These are phyloP conservation scores for Solanum gandarillasii DNA, from an alignment of 257 asterid genomes.

Conservation along the genomic window DNA sequence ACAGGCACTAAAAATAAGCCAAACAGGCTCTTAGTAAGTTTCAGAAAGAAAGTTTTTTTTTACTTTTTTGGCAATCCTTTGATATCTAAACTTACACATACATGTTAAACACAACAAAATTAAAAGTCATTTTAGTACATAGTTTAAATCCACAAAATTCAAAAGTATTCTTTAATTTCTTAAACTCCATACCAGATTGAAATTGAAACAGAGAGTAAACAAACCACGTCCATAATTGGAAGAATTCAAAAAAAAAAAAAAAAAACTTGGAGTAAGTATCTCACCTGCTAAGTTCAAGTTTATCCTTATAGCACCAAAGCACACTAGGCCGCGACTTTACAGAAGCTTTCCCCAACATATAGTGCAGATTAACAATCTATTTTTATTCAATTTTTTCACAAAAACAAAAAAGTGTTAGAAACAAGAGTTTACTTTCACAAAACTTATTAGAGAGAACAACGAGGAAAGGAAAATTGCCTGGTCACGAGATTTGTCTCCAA, in stretches of 20 bases:
- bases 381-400: background rate
- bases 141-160: background rate
- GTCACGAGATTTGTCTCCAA: conserved; percentile 87
- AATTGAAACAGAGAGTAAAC: background rate
- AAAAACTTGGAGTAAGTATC: background rate
- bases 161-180: background rate
- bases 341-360: conserved; percentile 57
- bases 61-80: background rate
- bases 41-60: too few species aligned
- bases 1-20: background rate
- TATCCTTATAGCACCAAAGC: conserved; percentile 93
- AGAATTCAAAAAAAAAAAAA: too few species aligned
- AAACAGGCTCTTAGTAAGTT: background rate
- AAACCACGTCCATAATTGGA: background rate
- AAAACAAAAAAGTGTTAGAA: background rate
- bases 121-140: background rate
- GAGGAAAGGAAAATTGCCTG: conserved; percentile 22
- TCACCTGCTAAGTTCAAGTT: conserved; percentile 90
- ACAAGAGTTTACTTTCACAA: background rate
- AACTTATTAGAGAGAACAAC: background rate
- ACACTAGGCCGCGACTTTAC: conserved; percentile 67
- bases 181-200: background rate
- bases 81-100: background rate
- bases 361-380: conserved; percentile 74
- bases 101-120: background rate